These are phyloP conservation scores for Pseudogymnoascus sp. DNA, from an alignment of 2,329 filamentous ascomycete genomes.

Conservation along the genomic window DNA sequence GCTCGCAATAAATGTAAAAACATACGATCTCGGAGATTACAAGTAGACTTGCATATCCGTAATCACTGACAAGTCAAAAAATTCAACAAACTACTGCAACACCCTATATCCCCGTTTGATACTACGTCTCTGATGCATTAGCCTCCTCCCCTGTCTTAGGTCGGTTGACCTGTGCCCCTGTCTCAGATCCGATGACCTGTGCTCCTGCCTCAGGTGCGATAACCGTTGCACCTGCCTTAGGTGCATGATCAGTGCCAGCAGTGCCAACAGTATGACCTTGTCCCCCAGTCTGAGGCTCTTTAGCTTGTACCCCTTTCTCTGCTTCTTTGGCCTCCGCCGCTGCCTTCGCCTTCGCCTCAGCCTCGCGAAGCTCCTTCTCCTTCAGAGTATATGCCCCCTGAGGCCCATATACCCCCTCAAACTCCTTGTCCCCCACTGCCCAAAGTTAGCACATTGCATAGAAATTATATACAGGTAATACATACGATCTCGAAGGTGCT, in stretches of 20 bases:
- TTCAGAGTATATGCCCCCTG: not conserved
- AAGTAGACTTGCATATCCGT: not conserved
- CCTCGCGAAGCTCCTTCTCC: not conserved
- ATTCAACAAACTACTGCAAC: not conserved
- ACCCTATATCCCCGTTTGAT: not conserved
- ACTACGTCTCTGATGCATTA: not conserved
- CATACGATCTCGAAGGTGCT: not conserved
- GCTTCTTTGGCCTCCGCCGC: not conserved
- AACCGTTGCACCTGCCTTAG: not conserved
- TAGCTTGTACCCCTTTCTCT: not conserved
- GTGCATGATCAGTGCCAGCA: not conserved
- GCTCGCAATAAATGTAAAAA: not conserved
- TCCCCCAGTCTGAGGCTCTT: not conserved
- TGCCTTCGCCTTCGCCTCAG: not conserved
- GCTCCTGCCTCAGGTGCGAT: not conserved
- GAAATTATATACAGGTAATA: not conserved
- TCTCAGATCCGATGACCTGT: not conserved
- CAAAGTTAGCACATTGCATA: not conserved
- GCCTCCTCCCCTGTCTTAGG: not conserved
- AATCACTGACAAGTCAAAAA: not conserved
- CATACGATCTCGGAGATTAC: not conserved
- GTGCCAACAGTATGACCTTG: not conserved
- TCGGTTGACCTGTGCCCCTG: not conserved
- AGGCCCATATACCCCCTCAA: not conserved
- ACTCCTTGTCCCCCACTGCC: not conserved